Evolutionary conservation across 2,329 filamentous ascomycete species (phyloP).

Genomic region (Ambrosiella beaveri): DNA sequence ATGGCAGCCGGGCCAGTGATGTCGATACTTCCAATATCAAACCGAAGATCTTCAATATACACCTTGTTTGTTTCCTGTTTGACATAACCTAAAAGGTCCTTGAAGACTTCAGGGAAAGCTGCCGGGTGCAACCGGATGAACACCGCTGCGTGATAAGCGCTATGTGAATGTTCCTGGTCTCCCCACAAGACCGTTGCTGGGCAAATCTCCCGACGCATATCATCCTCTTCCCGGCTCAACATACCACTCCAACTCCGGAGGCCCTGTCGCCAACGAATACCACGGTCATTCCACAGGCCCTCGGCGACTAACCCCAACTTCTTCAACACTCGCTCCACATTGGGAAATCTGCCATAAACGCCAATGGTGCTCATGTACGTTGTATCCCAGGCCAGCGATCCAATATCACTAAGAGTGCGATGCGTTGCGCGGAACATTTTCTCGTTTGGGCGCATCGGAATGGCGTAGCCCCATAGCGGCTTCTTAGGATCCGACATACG

Average conservation of each 20-base stretch:
- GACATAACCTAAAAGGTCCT: slow-evolving; percentile 38
- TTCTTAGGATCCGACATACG: slow-evolving; percentile 66
- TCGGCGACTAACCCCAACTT: slow-evolving; percentile 44
- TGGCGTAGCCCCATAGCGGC: slow-evolving; percentile 76
- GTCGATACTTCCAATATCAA: slow-evolving; percentile 45
- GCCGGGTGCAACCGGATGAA: slow-evolving; percentile 71
- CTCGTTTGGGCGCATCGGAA: slow-evolving; percentile 70
- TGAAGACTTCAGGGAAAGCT: slow-evolving; percentile 53
- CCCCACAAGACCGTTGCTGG: slow-evolving; percentile 59
- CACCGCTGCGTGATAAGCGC: slow-evolving; percentile 22
- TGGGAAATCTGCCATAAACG: slow-evolving; percentile 47
- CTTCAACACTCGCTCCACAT: slow-evolving; percentile 49
- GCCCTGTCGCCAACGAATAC: slow-evolving; percentile 51
- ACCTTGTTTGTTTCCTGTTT: slow-evolving; percentile 45
- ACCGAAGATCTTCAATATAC: slow-evolving; percentile 50
- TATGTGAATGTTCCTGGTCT: slow-evolving; percentile 25
- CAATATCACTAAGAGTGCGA: slow-evolving; percentile 55
- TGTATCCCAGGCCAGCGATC: slow-evolving; percentile 77
- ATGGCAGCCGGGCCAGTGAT: slow-evolving; percentile 53
- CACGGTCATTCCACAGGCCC: slow-evolving; percentile 44
- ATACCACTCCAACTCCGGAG: slow-evolving; percentile 31
- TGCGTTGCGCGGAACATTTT: slow-evolving; percentile 84
- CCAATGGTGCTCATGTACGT: slow-evolving; percentile 85
- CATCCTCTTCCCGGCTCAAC: slow-evolving; percentile 37
- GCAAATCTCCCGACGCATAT: slow-evolving; percentile 40